Base-by-base conservation (phyloP, 495 filamentous ascomycete genomes). In the Penicillium samsonianum region DNA sequence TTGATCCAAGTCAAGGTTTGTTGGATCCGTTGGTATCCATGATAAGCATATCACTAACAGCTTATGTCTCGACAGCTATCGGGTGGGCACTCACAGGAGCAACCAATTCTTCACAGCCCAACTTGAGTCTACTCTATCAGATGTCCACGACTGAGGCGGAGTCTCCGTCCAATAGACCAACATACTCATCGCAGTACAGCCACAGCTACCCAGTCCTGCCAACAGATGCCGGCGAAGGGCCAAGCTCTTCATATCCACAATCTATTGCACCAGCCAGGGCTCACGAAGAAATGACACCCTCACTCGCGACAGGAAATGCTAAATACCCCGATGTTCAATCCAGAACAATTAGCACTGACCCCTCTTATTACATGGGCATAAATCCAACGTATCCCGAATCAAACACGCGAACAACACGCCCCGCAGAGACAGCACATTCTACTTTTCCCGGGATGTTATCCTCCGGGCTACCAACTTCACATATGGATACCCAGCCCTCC, bases 41-140 rank as follows among this genome's bases (percentile, higher is more conserved):
- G 60, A 69, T 52, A 65, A 67, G 33, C 57, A 17, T n/a, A 37
- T 30, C n/a, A 46, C 52, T 50, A 37, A 50, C 50, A 57, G 68
- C 3, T 71, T 69, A 42, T 23, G 1, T 1, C 9, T 67, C 63
- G 25, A 56, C 69, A 76, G 86, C 88, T 3, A 84, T 91, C 50
- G 90, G 87, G 14, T 91, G 85, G 82, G 88, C 89, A 33, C 79
- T 92, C 19, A 90, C 90, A 3, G 90, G 90, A 44, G 90, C 87
- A 14, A 91, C 87, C 25, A 89, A 92, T 64, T 92, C 89, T 17
- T 87, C 89, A 7, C 90, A 87, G 61, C 85, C 88, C 0, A 91
- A 87, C 64, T 73, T 92, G 4, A 91, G 89, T 46, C 74, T 90
- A 42, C 77, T 91, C 41, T 91, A 88, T 63, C 84, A 89, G 55